phyloP scores from a whole-genome alignment of 2,329 filamentous ascomycete genomes.

The Cytospora piceae region DNA sequence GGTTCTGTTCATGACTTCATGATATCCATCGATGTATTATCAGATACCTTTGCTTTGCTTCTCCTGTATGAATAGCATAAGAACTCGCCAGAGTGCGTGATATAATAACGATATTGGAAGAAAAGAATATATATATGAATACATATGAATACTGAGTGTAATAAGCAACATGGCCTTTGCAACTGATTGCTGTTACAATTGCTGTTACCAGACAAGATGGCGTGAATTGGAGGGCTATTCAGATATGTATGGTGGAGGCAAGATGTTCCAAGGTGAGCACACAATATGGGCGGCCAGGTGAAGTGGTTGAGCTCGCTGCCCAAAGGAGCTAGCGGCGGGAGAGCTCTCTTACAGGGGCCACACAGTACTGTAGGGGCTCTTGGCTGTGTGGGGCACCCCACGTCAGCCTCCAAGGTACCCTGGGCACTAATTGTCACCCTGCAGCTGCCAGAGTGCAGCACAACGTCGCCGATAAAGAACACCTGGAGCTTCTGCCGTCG shows the following conservation, averaged over 20 bases:
- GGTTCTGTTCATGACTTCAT: not conserved
- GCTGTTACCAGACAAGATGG: not conserved
- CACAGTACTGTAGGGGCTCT: not conserved
- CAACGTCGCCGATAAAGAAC: conserved; percentile 23
- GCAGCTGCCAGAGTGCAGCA: not conserved
- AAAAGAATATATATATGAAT: no score
- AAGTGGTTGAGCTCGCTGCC: conserved; percentile 1
- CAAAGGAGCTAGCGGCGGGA: conserved; percentile 15
- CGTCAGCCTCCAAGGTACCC: not conserved
- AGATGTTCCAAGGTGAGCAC: not conserved
- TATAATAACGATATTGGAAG: not conserved
- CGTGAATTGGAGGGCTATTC: no score
- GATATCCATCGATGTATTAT: not conserved
- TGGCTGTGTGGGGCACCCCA: conserved; percentile 9
- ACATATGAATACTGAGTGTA: no score
- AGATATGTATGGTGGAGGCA: not conserved
- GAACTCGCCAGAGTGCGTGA: not conserved
- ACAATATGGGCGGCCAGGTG: not conserved
- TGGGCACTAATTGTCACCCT: not conserved
- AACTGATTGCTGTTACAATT: not conserved
- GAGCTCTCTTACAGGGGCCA: conserved; percentile 2
- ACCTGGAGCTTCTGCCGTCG: conserved; percentile 25
- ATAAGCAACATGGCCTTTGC: not conserved
- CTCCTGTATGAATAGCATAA: not conserved
- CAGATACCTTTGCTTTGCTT: not conserved